Conservation (phyloP, 495 filamentous ascomycete genomes). For the Bathelium albidoporum region DNA sequence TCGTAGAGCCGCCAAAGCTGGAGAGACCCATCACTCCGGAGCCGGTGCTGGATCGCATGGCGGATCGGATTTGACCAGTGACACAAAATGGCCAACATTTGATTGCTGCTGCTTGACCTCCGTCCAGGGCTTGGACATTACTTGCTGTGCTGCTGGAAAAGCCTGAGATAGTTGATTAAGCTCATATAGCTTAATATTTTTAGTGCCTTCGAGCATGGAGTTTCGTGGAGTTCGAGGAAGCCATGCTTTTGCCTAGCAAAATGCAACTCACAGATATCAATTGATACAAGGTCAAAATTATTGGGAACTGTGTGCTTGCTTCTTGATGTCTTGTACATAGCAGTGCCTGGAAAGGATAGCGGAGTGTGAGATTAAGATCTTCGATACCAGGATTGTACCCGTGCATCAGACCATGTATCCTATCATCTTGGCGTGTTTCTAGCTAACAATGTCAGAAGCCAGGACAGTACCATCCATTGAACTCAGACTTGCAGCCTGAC, state of each 20-base stretch:
- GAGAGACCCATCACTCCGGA: slow-evolving; percentile 19
- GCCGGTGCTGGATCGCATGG: slow-evolving; percentile 19
- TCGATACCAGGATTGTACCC: background rate
- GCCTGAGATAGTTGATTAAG: background rate
- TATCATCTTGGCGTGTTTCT: background rate
- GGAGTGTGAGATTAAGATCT: background rate
- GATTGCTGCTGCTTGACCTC: background rate
- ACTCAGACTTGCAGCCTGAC: background rate
- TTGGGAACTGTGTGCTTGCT: background rate
- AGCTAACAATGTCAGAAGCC: background rate
- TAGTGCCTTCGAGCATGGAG: background rate
- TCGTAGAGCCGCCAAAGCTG: slow-evolving; percentile 16
- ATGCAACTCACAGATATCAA: background rate
- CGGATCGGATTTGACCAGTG: slow-evolving; percentile 5
- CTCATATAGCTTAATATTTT: background rate
- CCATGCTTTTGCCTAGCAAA: background rate
- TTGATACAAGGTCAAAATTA: background rate
- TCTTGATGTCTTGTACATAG: background rate
- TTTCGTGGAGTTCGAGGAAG: background rate
- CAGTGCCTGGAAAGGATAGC: background rate
- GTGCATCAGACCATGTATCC: background rate
- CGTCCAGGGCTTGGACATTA: too few species aligned
- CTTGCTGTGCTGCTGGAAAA: too few species aligned
- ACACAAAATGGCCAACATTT: background rate
- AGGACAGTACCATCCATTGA: background rate